Evolutionary conservation across 768 basidiomycete genomes (phyloP), one percentile per base, ranked within the genome.

Genomic region (Trichaptum fuscoviolaceum): DNA sequence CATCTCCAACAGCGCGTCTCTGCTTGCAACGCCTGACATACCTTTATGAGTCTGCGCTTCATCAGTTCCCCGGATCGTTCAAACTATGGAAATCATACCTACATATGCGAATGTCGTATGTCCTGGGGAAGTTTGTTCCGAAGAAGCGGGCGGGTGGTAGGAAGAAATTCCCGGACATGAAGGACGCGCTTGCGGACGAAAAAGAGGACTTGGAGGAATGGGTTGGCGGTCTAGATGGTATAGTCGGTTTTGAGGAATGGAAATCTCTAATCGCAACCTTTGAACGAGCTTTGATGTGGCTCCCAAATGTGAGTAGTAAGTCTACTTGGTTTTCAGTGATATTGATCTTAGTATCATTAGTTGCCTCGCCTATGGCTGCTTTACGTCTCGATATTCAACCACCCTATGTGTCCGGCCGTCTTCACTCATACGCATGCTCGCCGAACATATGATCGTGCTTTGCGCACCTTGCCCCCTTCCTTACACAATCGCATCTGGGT

Each of bases 241-340:
- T 95, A 7, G 83, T 97, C n/a, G 97, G 96, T 6, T 97, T 90
- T 88, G 89, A 93, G 70, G 97, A 99, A 76, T 99, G 97, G 97
- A 93, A 86, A 73, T 79, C 87, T 18, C 84, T 99, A 15, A 83
- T 96, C 20, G 91, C 94, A 9, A 85, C 87, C 0, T 96, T 94
- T 74, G 97, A 99, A 74, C 86, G 97, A 67, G 93, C 93, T 66
- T 79, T 99, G 57, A 93, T 93, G 88, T 99, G 95, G 91, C 76
- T 98, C 63, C 94, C 95, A 65, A 92, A 88, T 75, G 95, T 95
- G 72, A 69, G 87, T 79, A 34, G 42, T 65, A 68, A 59, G 58
- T 61, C 34, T 27, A 30, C 65, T 26, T 64, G 57, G 68, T 65
- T 70, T 15, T 67, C 66, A 26, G 34, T 57, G 23, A 20, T 17